phyloP scores from a whole-genome alignment of 169 alveolate genomes.

The Toxoplasma gondii region DNA sequence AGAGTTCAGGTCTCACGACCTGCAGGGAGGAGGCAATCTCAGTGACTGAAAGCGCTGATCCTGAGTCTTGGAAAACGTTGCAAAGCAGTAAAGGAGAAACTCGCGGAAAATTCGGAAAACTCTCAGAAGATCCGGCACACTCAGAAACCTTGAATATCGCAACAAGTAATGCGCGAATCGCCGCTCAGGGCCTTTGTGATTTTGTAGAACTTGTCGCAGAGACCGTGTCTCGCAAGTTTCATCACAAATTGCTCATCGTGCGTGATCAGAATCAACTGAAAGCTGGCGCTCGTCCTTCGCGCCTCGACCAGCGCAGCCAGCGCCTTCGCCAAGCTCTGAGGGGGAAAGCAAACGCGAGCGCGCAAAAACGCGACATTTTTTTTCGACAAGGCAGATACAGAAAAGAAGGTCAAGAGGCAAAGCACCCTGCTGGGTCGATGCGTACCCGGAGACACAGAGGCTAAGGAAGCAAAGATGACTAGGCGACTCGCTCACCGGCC shows the following conservation, averaged over 20 bases:
- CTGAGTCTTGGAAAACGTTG: too few species aligned
- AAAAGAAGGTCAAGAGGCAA: not conserved
- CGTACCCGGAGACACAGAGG: too few species aligned
- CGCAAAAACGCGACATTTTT: not conserved
- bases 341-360: not conserved
- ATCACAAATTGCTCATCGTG: constrained; percentile 97
- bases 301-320: constrained; percentile 73
- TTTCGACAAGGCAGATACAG: not conserved
- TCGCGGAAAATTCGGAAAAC: too few species aligned
- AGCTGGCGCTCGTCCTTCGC: constrained; percentile 70
- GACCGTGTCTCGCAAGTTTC: constrained; percentile 63
- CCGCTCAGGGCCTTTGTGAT: constrained; percentile 60
- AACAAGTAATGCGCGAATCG: not conserved
- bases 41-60: too few species aligned
- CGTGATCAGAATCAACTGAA: constrained; percentile 89
- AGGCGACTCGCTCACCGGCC: too few species aligned
- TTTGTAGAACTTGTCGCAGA: constrained; percentile 65
- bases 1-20: too few species aligned
- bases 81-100: too few species aligned
- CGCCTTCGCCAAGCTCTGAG: constrained; percentile 69
- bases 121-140: too few species aligned
- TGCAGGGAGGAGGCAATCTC: too few species aligned
- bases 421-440: too few species aligned
- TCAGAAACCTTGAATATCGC: constrained; percentile 20
- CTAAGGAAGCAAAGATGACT: too few species aligned